phyloP scores from a whole-genome alignment of 2,329 filamentous ascomycete species.

The Cladophialophora yegresii region DNA sequence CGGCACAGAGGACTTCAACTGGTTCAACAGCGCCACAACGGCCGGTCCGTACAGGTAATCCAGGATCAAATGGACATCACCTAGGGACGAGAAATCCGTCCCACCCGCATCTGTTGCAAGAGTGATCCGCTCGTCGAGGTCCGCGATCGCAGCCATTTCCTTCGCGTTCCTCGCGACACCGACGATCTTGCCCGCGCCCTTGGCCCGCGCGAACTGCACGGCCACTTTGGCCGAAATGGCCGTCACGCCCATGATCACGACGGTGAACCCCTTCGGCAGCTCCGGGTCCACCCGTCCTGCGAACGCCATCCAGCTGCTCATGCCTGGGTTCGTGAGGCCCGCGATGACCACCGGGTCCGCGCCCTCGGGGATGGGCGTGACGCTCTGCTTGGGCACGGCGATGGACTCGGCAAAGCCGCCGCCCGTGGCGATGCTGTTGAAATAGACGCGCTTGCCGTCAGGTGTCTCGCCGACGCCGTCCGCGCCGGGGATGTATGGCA shows the following conservation, averaged over 20 bases:
- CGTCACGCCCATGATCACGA: conserved; percentile 57
- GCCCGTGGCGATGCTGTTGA: conserved; percentile 42
- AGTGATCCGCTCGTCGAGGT: conserved; percentile 52
- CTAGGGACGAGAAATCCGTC: conserved; percentile 47
- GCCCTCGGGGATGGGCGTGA: conserved; percentile 48
- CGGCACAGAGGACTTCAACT: conserved; percentile 46
- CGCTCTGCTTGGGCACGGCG: conserved; percentile 49
- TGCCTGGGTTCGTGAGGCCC: conserved; percentile 57
- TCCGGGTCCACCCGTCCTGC: conserved; percentile 44
- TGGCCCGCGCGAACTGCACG: conserved; percentile 50
- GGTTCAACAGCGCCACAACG: conserved; percentile 46
- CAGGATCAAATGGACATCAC: conserved; percentile 56
- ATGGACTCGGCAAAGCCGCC: conserved; percentile 40
- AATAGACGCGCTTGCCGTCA: conserved; percentile 56
- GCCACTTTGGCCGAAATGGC: conserved; percentile 57
- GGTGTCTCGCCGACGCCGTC: conserved; percentile 55
- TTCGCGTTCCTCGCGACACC: conserved; percentile 54
- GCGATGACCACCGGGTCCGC: conserved; percentile 55
- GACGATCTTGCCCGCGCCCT: conserved; percentile 55
- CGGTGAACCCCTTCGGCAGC: conserved; percentile 50
- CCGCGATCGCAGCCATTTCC: conserved; percentile 46
- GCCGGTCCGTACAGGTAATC: conserved; percentile 60
- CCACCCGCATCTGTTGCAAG: conserved; percentile 44
- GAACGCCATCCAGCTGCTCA: conserved; percentile 62
- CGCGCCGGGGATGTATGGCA: conserved; percentile 56